Evolutionary conservation across 2,329 filamentous ascomycete species (phyloP).

Genomic region (Nigrospora sphaerica): DNA sequence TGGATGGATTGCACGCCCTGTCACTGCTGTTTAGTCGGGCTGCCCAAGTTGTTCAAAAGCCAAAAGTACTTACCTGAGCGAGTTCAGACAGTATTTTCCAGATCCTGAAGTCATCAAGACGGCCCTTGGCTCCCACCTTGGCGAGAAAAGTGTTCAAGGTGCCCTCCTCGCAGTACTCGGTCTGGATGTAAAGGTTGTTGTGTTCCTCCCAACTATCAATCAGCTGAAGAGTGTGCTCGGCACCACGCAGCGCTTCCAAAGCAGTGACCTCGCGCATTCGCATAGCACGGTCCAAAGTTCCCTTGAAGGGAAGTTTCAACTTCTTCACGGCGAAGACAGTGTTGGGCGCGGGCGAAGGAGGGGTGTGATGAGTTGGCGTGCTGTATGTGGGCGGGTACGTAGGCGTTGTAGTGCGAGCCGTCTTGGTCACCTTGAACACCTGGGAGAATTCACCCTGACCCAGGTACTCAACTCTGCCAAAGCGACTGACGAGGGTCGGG

Average conservation of each 20-base stretch:
- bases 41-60: constrained; percentile 5
- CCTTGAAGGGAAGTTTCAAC: constrained; percentile 71
- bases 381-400: constrained; percentile 33
- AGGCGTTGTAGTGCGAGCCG: constrained; percentile 27
- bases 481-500: constrained; percentile 63
- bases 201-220: constrained; percentile 84
- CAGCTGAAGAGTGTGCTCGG: constrained; percentile 80
- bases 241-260: constrained; percentile 67
- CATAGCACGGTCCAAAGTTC: constrained; percentile 70
- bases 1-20: constrained; percentile 89
- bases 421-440: constrained; percentile 70
- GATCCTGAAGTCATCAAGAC: constrained; percentile 93
- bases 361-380: constrained; percentile 41
- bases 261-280: constrained; percentile 81
- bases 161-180: constrained; percentile 92
- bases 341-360: constrained; percentile 45
- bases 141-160: constrained; percentile 80
- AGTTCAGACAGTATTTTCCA: constrained; percentile 96
- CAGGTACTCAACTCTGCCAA: constrained; percentile 72
- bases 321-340: constrained; percentile 91
- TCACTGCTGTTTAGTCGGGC: constrained; percentile 10
- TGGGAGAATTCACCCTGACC: constrained; percentile 90
- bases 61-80: constrained; percentile 56
- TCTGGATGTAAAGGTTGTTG: constrained; percentile 89
- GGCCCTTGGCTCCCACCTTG: constrained; percentile 74